Evolutionary conservation across 305 asterid genomes (phyloP), one percentile per base, ranked within the genome.

Genomic region (Striga hermonthica): DNA sequence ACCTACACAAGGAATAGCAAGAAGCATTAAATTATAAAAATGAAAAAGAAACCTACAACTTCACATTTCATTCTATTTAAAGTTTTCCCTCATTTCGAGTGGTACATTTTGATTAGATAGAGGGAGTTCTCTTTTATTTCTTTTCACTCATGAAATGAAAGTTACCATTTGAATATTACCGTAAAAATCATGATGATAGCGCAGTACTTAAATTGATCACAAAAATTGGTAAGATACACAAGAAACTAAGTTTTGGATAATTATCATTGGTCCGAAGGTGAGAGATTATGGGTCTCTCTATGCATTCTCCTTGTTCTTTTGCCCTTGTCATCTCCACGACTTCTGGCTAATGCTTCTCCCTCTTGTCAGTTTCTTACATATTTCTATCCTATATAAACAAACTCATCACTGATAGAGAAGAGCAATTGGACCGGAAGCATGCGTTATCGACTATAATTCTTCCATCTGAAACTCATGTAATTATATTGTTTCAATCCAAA

Each of bases 1-100:
- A 83, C 92, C 99, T 93, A 74, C 47, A 70, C 59, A 38, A 74
- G 61, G 69, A 75, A 72, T 13, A 65, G 66, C 65, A 66, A 7
- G 50, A 55, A 65, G 43, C 67, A 40, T 15, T 60, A 9, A 45
- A 14, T 12, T 48, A 1, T 71, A 28, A 12, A 40, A 9, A 39
- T 6, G 8, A 31, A 15, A 13, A 43, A 13, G 6, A n/a, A 35
- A 57, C 15, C 22, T 7, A 43, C 0, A 62, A 54, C 37, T 50
- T 50, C 58, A 37, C 5, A 41, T 28, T 56, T 43, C 38, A 36
- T 14, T 66, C 56, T 44, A 41, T 56, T 57, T 22, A 22, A 22
- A 22, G 31, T 22, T 22, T 0, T 22, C 31, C 31, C 31, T 22
- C 31, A 22, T 22, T 22, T 22, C 31, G 31, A 22, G 31, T 22